Conservation (phyloP, 1,284 basidiomycete species). For the Termitomyces sp. region DNA sequence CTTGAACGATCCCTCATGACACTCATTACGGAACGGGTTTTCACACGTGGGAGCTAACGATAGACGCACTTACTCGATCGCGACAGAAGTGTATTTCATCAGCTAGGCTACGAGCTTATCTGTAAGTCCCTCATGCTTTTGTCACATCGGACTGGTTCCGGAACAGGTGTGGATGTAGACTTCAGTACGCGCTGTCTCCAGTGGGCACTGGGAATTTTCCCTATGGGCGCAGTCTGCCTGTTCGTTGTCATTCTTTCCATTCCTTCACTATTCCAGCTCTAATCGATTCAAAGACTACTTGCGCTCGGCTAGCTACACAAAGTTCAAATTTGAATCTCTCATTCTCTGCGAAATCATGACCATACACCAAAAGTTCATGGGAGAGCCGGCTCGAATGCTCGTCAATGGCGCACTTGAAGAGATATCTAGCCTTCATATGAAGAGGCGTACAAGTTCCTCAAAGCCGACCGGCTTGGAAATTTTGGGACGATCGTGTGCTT, state of each 20-base stretch:
- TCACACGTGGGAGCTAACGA: constrained; percentile 53
- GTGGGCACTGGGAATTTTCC: constrained; percentile 34
- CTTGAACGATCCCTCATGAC: constrained; percentile 37
- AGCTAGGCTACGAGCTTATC: constrained; percentile 38
- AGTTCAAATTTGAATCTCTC: constrained; percentile 32
- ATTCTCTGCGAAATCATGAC: constrained; percentile 46
- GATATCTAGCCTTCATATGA: constrained; percentile 48
- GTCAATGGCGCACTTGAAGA: constrained; percentile 31
- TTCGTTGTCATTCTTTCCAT: constrained; percentile 15
- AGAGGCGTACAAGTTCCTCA: constrained; percentile 39
- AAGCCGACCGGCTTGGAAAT: constrained; percentile 36
- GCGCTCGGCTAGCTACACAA: constrained; percentile 35
- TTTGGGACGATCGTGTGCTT: constrained; percentile 48
- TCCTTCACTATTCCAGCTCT: not conserved
- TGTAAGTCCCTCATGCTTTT: constrained; percentile 30
- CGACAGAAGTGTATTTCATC: constrained; percentile 3
- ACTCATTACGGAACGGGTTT: constrained; percentile 48
- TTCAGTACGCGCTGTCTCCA: constrained; percentile 31
- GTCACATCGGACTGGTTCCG: constrained; percentile 20
- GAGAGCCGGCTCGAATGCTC: constrained; percentile 21
- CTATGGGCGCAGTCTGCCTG: constrained; percentile 31
- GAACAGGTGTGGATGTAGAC: constrained; percentile 32
- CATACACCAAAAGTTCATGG: constrained; percentile 21
- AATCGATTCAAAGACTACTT: constrained; percentile 28
- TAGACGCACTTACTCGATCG: constrained; percentile 40